These are phyloP conservation scores for Bauhinia variegata DNA, from an alignment of 306 rosid species.

Conservation along the genomic window DNA sequence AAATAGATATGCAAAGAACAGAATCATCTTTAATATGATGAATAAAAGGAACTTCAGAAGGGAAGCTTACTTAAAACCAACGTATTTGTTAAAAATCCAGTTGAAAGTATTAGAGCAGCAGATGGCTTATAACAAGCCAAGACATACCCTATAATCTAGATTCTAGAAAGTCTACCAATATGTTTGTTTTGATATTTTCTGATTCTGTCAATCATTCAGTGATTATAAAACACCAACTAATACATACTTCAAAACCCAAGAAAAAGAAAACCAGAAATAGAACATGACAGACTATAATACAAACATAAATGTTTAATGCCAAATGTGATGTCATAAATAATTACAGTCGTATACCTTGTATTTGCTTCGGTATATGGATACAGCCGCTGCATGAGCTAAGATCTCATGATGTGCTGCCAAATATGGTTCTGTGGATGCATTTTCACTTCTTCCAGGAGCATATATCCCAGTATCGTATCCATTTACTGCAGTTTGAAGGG, in stretches of 20 bases:
- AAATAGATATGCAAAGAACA: too few relatives aligned
- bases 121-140: too few relatives aligned
- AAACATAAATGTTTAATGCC: slow-evolving; percentile 1
- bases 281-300: slow-evolving; percentile 10
- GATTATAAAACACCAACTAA: not conserved
- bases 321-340: not conserved
- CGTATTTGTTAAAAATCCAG: too few relatives aligned
- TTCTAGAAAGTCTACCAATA: too few relatives aligned
- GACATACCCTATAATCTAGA: too few relatives aligned
- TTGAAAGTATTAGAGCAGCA: too few relatives aligned
- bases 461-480: slow-evolving; percentile 61
- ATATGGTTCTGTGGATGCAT: slow-evolving; percentile 65
- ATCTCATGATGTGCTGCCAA: slow-evolving; percentile 84
- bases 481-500: slow-evolving; percentile 82
- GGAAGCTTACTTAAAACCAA: too few relatives aligned
- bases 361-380: slow-evolving; percentile 71
- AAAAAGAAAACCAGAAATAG: slow-evolving; percentile 18
- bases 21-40: too few relatives aligned
- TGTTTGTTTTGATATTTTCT: too few relatives aligned
- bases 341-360: slow-evolving; percentile 60
- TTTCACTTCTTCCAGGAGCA: slow-evolving; percentile 88
- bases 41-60: too few relatives aligned
- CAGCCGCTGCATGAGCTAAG: slow-evolving; percentile 88
- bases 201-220: too few relatives aligned
- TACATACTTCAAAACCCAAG: not conserved